Evolutionary conservation across 2,329 filamentous ascomycete species (phyloP), one percentile per base, ranked within the genome.

Genomic region (Acarospora socialis): DNA sequence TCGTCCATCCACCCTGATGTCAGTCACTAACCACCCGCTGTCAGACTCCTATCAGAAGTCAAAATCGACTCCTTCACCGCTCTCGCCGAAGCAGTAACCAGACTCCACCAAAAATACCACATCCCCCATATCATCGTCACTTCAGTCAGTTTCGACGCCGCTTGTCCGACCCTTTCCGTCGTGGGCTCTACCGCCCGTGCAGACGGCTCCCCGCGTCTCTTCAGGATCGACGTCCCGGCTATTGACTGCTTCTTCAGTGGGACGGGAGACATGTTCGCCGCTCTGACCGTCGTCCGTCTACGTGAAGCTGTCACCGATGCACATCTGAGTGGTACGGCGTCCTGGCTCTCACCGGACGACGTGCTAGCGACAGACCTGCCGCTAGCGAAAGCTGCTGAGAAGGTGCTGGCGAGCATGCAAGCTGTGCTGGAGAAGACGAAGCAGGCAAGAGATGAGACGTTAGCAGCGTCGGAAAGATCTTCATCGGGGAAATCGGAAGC

Each of bases 191-290:
- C 76, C 12, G 76, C 75, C 50, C 46, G 48, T 30, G 75, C 69
- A 2, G 58, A 66, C 33, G 70, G 73, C 42, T 65, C 64, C 24
- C 74, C 87, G 0, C 77, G 90, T n/a, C 68, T 87, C 32, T 98
- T 95, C 65, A 76, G 78, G 47, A 77, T 95, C 47, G 73, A 80
- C 34, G 82, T 94, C 35, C 84, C 87, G 0, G 72, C 78, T 17
- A 76, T 94, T 37, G 81, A 93, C 50, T 81, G 84, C 57, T 93
- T 90, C 65, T 98, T 95, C 58, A 84, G 80, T 46, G 90, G 90
- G 23, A 95, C 92, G 0, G 90, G 90, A 28, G 90, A 98, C 60
- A 94, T 98, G 87, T 95, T 98, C 51, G 87, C 84, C 18, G 87
- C 87, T 5, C 66, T 98, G 27, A 84, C 83, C 50, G 74, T 93